These are phyloP conservation scores for Talaromyces verruculosus DNA, from an alignment of 2,329 filamentous ascomycete species.

Conservation along the genomic window DNA sequence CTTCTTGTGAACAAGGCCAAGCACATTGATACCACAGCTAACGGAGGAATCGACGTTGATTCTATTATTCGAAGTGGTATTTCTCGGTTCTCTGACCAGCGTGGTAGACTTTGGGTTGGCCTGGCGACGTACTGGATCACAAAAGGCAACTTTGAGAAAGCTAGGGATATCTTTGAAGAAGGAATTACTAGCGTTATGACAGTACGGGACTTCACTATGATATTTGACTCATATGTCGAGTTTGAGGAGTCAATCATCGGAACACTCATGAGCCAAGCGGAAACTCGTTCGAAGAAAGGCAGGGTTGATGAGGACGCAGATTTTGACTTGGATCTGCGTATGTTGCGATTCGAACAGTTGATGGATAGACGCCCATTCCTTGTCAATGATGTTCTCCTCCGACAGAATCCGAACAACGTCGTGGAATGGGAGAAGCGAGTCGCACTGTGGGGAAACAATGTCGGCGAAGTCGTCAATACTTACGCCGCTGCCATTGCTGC, in stretches of 20 bases:
- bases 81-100: constrained; percentile 83
- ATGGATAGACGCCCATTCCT: constrained; percentile 97
- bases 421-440: constrained; percentile 96
- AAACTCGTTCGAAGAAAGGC: constrained; percentile 74
- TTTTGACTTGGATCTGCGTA: constrained; percentile 90
- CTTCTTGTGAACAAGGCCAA: constrained; percentile 86
- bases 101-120: constrained; percentile 92
- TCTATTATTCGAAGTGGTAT: constrained; percentile 91
- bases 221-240: constrained; percentile 95
- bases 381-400: constrained; percentile 89
- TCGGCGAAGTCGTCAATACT: constrained; percentile 84
- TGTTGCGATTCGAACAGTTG: constrained; percentile 96
- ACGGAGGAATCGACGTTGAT: constrained; percentile 84
- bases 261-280: constrained; percentile 84
- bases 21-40: constrained; percentile 76
- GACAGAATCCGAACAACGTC: constrained; percentile 96
- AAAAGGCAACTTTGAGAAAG: constrained; percentile 85
- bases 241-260: constrained; percentile 96
- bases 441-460: constrained; percentile 93
- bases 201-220: constrained; percentile 91
- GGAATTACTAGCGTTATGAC: constrained; percentile 98
- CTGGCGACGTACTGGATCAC: constrained; percentile 96
- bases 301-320: constrained; percentile 79
- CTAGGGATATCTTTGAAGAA: constrained; percentile 91
- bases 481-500: constrained; percentile 93